Evolutionary conservation across 2,329 filamentous ascomycete genomes (phyloP).

Genomic region (Aplosporella prunicola): DNA sequence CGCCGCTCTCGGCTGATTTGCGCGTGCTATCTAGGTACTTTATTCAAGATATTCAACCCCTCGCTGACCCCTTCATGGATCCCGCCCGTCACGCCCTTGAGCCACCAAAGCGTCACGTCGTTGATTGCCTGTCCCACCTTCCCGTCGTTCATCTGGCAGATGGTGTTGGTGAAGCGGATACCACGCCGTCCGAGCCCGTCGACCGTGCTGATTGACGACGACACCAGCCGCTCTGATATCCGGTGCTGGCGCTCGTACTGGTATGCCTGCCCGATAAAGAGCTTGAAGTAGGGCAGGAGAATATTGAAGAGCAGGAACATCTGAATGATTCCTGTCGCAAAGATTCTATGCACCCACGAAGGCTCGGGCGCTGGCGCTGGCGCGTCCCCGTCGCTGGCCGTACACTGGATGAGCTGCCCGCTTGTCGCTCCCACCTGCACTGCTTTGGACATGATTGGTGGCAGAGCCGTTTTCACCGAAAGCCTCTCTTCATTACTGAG

Average conservation of each 20-base stretch:
- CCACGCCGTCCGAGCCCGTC: conserved; percentile 45
- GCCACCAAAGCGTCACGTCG: conserved; percentile 50
- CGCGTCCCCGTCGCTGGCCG: conserved; percentile 6
- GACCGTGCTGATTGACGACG: conserved; percentile 42
- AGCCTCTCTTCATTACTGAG: conserved; percentile 47
- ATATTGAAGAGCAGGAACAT: conserved; percentile 52
- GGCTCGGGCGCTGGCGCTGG: conserved; percentile 15
- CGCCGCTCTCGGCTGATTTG: no score
- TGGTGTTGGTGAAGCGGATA: conserved; percentile 43
- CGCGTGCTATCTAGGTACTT: no score
- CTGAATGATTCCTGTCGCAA: conserved; percentile 48
- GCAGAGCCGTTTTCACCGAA: conserved; percentile 44
- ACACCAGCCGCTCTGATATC: conserved; percentile 50
- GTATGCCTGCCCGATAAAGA: conserved; percentile 46
- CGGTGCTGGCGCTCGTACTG: conserved; percentile 58
- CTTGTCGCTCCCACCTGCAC: conserved; percentile 15
- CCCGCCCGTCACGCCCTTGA: conserved; percentile 56
- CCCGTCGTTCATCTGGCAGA: conserved; percentile 55
- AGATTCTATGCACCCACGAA: conserved; percentile 50
- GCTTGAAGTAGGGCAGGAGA: conserved; percentile 51
- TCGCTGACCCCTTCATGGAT: conserved; percentile 55
- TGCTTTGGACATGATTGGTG: conserved; percentile 21
- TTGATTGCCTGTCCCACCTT: conserved; percentile 51
- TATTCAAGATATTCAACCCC: conserved; percentile 43
- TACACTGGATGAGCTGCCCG: conserved; percentile 10